phyloP scores from a whole-genome alignment of 768 basidiomycete genomes.

The Russula sp. region DNA sequence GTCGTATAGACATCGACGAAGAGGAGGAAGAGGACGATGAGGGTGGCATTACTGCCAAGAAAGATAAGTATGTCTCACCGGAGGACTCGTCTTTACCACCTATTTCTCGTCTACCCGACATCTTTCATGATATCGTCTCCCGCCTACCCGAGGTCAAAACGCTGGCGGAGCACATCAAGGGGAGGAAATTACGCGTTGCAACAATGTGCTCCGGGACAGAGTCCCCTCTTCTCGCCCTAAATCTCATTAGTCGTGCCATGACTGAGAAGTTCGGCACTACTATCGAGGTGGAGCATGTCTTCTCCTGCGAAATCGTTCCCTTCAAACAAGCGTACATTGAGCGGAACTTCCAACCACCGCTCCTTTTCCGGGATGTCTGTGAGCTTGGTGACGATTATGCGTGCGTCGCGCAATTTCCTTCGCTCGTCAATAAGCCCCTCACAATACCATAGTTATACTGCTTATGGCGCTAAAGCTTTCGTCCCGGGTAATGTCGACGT shows the following conservation, averaged over 20 bases:
- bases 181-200: conserved; percentile 85
- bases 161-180: conserved; percentile 60
- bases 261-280: conserved; percentile 56
- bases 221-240: conserved; percentile 85
- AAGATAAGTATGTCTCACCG: conserved; percentile 38
- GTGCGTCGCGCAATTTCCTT: conserved; percentile 38
- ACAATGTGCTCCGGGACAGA: conserved; percentile 99
- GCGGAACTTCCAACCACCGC: conserved; percentile 87
- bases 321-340: conserved; percentile 98
- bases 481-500: conserved; percentile 91
- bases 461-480: conserved; percentile 78
- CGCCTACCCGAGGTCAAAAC: conserved; percentile 59
- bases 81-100: conserved; percentile 71
- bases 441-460: conserved; percentile 60
- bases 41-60: conserved; percentile 31
- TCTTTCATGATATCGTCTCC: conserved; percentile 70
- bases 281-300: conserved; percentile 82
- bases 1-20: conserved; percentile 5
- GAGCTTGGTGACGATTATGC: conserved; percentile 77
- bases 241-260: conserved; percentile 74
- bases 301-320: conserved; percentile 95
- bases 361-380: conserved; percentile 91
- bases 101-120: conserved; percentile 61
- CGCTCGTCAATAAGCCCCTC: conserved; percentile 7
- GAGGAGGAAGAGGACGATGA: conserved; percentile 31